Conservation (phyloP, 257 asterid genomes). For the Salvia miltiorrhiza region DNA sequence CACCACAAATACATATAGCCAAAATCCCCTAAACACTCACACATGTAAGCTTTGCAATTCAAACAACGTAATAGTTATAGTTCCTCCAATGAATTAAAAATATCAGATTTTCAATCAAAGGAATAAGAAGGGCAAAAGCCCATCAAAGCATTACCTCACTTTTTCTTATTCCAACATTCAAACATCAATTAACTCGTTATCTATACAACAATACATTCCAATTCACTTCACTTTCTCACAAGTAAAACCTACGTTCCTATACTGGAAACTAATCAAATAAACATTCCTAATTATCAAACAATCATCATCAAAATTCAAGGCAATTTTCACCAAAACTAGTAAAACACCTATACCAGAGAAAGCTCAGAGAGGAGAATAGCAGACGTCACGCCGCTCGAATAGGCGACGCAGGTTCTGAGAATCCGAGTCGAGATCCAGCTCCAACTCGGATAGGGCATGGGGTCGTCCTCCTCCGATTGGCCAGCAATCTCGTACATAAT, state of each 20-base stretch:
- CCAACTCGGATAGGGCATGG: constrained; percentile 59
- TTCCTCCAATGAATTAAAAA: no score
- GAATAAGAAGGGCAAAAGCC: no score
- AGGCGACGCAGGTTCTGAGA: constrained; percentile 68
- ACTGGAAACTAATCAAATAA: neutral
- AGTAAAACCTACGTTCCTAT: neutral
- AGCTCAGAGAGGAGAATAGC: constrained; percentile 96
- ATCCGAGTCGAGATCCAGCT: constrained; percentile 78
- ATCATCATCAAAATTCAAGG: neutral
- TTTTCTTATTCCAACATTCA: neutral
- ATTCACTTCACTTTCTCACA: neutral
- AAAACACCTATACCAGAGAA: constrained; percentile 45
- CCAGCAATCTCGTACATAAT: constrained; percentile 31
- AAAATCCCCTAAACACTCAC: no score
- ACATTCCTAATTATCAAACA: neutral
- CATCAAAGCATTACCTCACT: no score
- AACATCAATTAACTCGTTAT: neutral
- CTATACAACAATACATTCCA: neutral
- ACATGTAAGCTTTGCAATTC: no score
- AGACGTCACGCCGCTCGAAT: constrained; percentile 92
- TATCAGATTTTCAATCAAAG: no score
- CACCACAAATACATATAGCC: no score
- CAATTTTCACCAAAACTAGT: neutral
- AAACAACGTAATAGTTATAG: no score
- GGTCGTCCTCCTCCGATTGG: constrained; percentile 39